phyloP scores from a whole-genome alignment of 768 basidiomycete genomes.

The Lactifluus rugatus region DNA sequence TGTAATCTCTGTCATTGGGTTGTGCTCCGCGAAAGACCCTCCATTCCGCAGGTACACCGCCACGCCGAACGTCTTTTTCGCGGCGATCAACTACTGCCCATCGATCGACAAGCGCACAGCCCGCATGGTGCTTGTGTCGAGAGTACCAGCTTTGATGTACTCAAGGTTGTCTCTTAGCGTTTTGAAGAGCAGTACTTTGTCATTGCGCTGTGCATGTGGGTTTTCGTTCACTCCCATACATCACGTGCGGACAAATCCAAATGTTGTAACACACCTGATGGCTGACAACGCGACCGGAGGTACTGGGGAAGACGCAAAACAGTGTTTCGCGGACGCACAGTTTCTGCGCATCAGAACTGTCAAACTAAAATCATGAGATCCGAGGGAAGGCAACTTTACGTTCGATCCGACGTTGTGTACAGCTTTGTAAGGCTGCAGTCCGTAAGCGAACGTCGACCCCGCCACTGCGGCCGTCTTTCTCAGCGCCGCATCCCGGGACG shows the following conservation, averaged over 20 bases:
- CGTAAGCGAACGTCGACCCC: constrained; percentile 25
- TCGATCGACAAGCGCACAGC: not conserved
- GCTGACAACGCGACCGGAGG: constrained; percentile 63
- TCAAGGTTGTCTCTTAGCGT: not conserved
- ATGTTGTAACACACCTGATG: constrained; percentile 45
- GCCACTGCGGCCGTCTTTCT: not conserved
- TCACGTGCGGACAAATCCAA: not conserved
- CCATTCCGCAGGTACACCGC: too few species aligned
- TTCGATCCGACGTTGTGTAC: constrained; percentile 25
- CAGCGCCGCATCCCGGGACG: not conserved
- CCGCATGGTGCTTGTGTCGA: constrained; percentile 6
- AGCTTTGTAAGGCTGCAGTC: constrained; percentile 44
- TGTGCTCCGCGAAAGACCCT: too few species aligned
- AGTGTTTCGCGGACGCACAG: constrained; percentile 42
- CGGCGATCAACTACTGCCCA: not conserved
- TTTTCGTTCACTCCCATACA: not conserved
- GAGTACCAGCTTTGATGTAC: not conserved
- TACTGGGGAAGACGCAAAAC: constrained; percentile 68
- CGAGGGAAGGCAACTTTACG: not conserved
- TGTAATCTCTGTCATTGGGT: too few species aligned
- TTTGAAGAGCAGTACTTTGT: constrained; percentile 13
- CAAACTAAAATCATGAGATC: not conserved
- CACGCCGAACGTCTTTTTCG: not conserved
- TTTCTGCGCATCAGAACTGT: not conserved
- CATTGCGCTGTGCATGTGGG: not conserved